These are phyloP conservation scores for Leishmania aethiopica DNA, from an alignment of 208 protist genomes.

Conservation along the genomic window DNA sequence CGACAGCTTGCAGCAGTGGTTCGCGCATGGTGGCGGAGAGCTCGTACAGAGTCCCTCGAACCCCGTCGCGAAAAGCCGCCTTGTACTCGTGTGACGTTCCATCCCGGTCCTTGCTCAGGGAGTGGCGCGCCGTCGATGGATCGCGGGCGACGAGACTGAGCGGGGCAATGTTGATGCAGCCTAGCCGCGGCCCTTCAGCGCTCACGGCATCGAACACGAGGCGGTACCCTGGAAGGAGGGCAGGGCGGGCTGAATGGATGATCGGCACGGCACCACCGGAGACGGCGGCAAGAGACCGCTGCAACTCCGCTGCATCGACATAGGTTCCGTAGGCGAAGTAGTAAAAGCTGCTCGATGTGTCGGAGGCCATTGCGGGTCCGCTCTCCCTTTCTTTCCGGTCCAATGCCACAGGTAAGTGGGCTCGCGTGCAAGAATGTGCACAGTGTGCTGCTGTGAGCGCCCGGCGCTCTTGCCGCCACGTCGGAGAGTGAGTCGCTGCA, in stretches of 20 bases:
- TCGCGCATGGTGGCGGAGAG: constrained; percentile 22
- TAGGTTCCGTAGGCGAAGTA: constrained; percentile 51
- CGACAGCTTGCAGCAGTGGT: constrained; percentile 39
- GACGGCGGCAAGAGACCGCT: constrained; percentile 1
- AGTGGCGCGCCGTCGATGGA: constrained; percentile 2
- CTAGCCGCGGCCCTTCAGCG: constrained; percentile 34
- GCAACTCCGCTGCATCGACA: constrained; percentile 15
- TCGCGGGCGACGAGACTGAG: constrained; percentile 8
- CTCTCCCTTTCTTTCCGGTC: neutral
- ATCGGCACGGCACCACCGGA: neutral
- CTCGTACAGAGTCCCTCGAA: constrained; percentile 43
- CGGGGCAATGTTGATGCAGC: constrained; percentile 37
- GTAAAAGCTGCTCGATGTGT: constrained; percentile 20
- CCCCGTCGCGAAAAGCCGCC: constrained; percentile 27
- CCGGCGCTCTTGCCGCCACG: neutral
- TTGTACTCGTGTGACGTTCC: neutral
- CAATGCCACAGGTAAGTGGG: neutral
- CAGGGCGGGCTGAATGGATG: constrained; percentile 9
- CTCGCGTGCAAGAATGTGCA: neutral
- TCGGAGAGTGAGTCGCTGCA: neutral
- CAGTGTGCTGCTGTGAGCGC: neutral
- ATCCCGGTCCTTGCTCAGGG: neutral
- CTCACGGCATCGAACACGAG: constrained; percentile 46
- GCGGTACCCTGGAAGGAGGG: constrained; percentile 24
- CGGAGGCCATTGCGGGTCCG: constrained; percentile 9